Conservation (phyloP, 768 basidiomycete genomes). For the Amanita pallidorosea region DNA sequence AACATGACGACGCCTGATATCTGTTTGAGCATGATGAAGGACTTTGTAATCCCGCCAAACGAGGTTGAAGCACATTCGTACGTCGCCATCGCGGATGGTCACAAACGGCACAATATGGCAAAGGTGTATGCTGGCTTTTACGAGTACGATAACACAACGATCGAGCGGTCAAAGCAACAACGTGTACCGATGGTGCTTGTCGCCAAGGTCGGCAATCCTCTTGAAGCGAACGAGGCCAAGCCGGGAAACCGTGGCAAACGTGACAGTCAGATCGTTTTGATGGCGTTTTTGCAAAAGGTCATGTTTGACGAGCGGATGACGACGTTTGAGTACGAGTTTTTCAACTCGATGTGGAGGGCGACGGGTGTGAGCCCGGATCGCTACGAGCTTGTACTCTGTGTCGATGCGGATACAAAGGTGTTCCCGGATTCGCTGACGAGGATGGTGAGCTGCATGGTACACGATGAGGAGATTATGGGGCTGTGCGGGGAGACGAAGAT, state of each 20-base stretch:
- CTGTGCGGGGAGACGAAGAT: slow-evolving; percentile 99
- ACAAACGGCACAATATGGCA: slow-evolving; percentile 99
- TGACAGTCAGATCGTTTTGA: slow-evolving; percentile 94
- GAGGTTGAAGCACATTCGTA: slow-evolving; percentile 94
- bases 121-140: slow-evolving; percentile 98
- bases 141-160: slow-evolving; percentile 83
- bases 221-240: slow-evolving; percentile 81
- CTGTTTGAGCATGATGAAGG: slow-evolving; percentile 93
- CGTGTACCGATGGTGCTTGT: slow-evolving; percentile 93
- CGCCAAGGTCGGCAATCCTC: slow-evolving; percentile 90
- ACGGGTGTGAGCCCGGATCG: slow-evolving; percentile 94
- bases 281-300: slow-evolving; percentile 97
- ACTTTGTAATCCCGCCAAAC: slow-evolving; percentile 65
- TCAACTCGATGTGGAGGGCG: slow-evolving; percentile 94
- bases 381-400: slow-evolving; percentile 91
- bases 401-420: slow-evolving; percentile 97
- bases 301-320: slow-evolving; percentile 99
- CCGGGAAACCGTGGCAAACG: slow-evolving; percentile 99
- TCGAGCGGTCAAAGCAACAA: slow-evolving; percentile 90
- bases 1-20: slow-evolving; percentile 88
- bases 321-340: slow-evolving; percentile 98
- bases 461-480: slow-evolving; percentile 98
- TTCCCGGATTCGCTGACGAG: slow-evolving; percentile 97
- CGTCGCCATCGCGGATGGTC: slow-evolving; percentile 98
- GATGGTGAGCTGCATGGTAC: slow-evolving; percentile 94